Percentiles rank a stretch among this genome's conserved stretches.
These are phyloP conservation scores for Starmerella geochares DNA, from an alignment of 805 yeast species.

Conservation along the genomic window DNA sequence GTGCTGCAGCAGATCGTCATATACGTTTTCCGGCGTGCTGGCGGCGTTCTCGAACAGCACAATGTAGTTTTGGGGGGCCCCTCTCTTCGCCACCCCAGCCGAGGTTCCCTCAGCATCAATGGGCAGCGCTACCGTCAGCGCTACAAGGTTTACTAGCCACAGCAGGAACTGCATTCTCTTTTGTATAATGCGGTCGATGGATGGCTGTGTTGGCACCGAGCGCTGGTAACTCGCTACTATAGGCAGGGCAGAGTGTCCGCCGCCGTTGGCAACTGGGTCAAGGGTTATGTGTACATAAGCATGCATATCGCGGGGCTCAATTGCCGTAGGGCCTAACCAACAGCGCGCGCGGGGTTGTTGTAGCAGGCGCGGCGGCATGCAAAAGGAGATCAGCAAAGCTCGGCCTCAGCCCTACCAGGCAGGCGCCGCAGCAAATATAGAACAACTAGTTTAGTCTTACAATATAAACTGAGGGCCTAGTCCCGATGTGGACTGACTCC, in stretches of 20 bases:
- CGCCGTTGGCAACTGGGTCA: neutral
- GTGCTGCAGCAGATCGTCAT: constrained; percentile 31
- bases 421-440: too few relatives aligned
- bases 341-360: too few relatives aligned
- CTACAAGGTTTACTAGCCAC: neutral
- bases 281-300: neutral
- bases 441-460: too few relatives aligned
- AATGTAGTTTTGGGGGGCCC: constrained; percentile 22
- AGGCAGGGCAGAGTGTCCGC: neutral
- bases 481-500: too few relatives aligned
- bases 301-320: neutral
- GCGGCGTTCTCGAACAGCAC: constrained; percentile 29
- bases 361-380: too few relatives aligned
- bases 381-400: too few relatives aligned
- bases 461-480: too few relatives aligned
- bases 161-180: neutral
- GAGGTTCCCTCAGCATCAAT: neutral
- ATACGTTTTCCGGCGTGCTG: constrained; percentile 30
- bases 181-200: too few relatives aligned
- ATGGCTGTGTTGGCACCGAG: too few relatives aligned
- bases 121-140: neutral
- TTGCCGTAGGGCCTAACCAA: too few relatives aligned
- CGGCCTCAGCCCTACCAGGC: too few relatives aligned
- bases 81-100: neutral
- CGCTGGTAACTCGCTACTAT: neutral